A percentile compares a stretch with the other conserved stretches of the same genome.
These are phyloP conservation scores for Zizania latifolia DNA, from an alignment of 176 grass and related monocot species.

Conservation along the genomic window DNA sequence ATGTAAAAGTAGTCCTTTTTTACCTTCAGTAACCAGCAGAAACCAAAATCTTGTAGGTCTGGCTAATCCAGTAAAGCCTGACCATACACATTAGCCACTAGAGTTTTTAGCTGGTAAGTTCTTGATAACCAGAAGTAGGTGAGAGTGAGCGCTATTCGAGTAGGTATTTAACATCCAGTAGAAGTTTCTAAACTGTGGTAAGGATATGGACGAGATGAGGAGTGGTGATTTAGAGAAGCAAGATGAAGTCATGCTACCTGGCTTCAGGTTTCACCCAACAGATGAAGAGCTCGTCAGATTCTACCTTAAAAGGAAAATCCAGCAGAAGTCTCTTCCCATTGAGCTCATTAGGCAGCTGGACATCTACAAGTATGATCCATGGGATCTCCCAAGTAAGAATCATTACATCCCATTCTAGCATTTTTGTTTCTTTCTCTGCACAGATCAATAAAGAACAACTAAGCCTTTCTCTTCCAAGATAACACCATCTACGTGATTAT, in stretches of 20 bases:
- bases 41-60: slow-evolving; percentile 19
- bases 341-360: slow-evolving; percentile 98
- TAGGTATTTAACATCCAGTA: slow-evolving; percentile 1
- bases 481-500: neutral
- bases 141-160: neutral
- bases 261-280: slow-evolving; percentile 96
- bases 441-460: slow-evolving; percentile 1
- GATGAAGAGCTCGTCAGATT: slow-evolving; percentile 97
- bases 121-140: slow-evolving; percentile 27
- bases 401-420: neutral
- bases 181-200: neutral
- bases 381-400: slow-evolving; percentile 99
- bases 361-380: slow-evolving; percentile 99
- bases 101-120: slow-evolving; percentile 23
- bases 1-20: neutral
- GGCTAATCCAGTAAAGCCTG: slow-evolving; percentile 9
- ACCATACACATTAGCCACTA: slow-evolving; percentile 9
- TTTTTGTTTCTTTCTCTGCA: neutral
- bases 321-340: slow-evolving; percentile 84
- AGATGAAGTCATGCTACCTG: slow-evolving; percentile 87
- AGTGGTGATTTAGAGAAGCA: slow-evolving; percentile 78
- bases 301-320: slow-evolving; percentile 94
- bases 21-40: slow-evolving; percentile 18
- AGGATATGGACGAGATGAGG: slow-evolving; percentile 70
- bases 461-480: neutral